Percentiles rank a stretch among this genome's conserved stretches.
Conservation (phyloP, 2,329 filamentous ascomycete species). For the Microcera coccophila region DNA sequence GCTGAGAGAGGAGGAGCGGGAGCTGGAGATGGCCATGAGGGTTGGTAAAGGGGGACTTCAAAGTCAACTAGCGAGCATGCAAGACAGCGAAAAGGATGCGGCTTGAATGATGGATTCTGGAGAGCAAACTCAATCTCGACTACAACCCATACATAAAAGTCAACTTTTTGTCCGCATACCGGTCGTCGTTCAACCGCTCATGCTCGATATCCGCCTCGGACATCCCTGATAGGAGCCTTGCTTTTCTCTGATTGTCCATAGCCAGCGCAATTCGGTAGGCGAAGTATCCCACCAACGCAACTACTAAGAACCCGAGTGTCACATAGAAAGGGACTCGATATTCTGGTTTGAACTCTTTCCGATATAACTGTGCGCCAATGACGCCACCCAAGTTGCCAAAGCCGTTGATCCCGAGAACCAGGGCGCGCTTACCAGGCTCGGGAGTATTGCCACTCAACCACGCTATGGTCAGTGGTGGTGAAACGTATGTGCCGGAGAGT, state of each 20-base stretch:
- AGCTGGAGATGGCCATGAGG: conserved; percentile 65
- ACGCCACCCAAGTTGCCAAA: conserved; percentile 27
- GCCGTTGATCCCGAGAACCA: conserved; percentile 27
- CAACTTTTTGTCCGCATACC: conserved; percentile 27
- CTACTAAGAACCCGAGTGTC: conserved; percentile 20
- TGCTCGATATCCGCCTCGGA: conserved; percentile 22
- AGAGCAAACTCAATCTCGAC: neutral
- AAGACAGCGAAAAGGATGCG: conserved; percentile 19
- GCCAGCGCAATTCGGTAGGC: conserved; percentile 20
- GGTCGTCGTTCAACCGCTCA: conserved; percentile 21
- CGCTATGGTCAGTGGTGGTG: conserved; percentile 25
- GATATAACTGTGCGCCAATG: conserved; percentile 25
- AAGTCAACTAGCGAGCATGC: conserved; percentile 49
- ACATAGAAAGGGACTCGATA: conserved; percentile 26
- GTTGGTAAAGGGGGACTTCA: conserved; percentile 64
- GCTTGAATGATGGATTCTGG: conserved; percentile 10
- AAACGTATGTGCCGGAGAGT: conserved; percentile 24
- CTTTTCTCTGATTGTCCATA: conserved; percentile 20
- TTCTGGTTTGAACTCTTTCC: conserved; percentile 18
- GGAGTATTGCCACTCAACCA: conserved; percentile 29
- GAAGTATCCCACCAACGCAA: conserved; percentile 22
- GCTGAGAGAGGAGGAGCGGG: conserved; percentile 62
- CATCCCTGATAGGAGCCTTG: conserved; percentile 15
- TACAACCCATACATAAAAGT: conserved; percentile 27
- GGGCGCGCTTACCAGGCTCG: conserved; percentile 26